Conservation (phyloP, 2,329 filamentous ascomycete genomes). For the Ilyonectria sp. region DNA sequence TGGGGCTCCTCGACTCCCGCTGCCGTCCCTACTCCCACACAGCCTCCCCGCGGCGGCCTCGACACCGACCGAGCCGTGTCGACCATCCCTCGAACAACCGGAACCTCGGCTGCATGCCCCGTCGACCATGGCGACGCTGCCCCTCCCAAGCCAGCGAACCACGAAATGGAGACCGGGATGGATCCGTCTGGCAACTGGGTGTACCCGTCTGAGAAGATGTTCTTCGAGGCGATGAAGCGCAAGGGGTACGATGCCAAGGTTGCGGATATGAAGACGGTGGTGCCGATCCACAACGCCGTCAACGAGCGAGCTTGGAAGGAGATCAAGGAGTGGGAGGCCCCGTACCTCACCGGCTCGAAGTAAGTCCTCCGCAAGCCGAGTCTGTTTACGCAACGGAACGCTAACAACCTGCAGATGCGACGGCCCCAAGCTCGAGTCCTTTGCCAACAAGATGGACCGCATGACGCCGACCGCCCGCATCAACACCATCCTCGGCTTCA, state of each 20-base stretch:
- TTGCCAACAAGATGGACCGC: constrained; percentile 78
- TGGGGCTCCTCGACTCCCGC: constrained; percentile 55
- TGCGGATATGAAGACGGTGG: constrained; percentile 89
- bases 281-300: constrained; percentile 98
- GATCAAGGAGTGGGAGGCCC: constrained; percentile 90
- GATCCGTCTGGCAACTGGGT: constrained; percentile 91
- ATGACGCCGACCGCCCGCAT: constrained; percentile 88
- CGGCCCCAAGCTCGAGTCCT: constrained; percentile 87
- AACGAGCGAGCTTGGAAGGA: constrained; percentile 97
- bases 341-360: constrained; percentile 72
- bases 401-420: constrained; percentile 63
- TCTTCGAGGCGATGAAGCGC: constrained; percentile 96
- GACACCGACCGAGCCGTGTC: constrained; percentile 81
- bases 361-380: constrained; percentile 52
- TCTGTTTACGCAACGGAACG: fast-evolving
- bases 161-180: constrained; percentile 82
- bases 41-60: constrained; percentile 57
- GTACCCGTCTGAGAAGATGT: constrained; percentile 96
- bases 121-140: constrained; percentile 54
- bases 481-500: constrained; percentile 90
- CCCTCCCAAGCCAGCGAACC: constrained; percentile 70
- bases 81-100: constrained; percentile 78
- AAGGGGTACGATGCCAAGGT: constrained; percentile 83
- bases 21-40: constrained; percentile 25
- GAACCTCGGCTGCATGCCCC: constrained; percentile 55